Evolutionary conservation across 108 stramenopile genomes (phyloP), one percentile per base, ranked within the genome.

Genomic region (Skeletonema tropicum): DNA sequence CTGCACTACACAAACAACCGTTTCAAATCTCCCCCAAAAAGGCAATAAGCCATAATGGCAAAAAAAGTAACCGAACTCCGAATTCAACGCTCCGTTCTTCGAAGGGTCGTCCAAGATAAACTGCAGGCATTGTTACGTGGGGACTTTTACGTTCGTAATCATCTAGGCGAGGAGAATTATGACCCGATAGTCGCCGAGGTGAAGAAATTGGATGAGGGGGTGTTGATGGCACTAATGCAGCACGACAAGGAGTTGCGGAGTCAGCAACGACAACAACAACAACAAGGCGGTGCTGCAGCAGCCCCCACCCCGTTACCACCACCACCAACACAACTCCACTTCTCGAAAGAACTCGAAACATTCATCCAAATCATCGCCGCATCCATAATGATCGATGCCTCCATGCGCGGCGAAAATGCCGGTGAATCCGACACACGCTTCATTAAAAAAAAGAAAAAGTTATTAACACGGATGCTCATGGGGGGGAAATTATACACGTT

Each of bases 381-480:
- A 5, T 80, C 80, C 30, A 80, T 80, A 39, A 68, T 80, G 49
- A 74, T 80, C n/a, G 80, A 80, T 52, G 80, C 80, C 6, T 66
- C 64, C 64, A 80, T 80, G 80, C 73, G 80, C 0, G 80, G 80
- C 5, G 80, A 80, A 52, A 80, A 80, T 15, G 68, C 80, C 23
- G 80, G 80, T 2, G 80, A 80, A 46, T 74, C 73, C 3, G 80
- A 80, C 46, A 72, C 80, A 19, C 62, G 80, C 2, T 74, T 66
- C 58, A 80, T 80, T 64, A 80, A 80, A 55, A 80, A 66, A 58
- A 74, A 70, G 68, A 80, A 80, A 57, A 80, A 80, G 48, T 10
- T 80, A 21, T 48, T 80, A 13, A 66, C 64, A 39, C 64, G 69
- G 31, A 70, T 69, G 17, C 64, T 80, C 14, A 69, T 36, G 52